Percentiles rank a stretch among this genome's conserved stretches.
Evolutionary conservation across 352 stramenopile genomes (phyloP).

Genomic region (Blastocystis sp.): DNA sequence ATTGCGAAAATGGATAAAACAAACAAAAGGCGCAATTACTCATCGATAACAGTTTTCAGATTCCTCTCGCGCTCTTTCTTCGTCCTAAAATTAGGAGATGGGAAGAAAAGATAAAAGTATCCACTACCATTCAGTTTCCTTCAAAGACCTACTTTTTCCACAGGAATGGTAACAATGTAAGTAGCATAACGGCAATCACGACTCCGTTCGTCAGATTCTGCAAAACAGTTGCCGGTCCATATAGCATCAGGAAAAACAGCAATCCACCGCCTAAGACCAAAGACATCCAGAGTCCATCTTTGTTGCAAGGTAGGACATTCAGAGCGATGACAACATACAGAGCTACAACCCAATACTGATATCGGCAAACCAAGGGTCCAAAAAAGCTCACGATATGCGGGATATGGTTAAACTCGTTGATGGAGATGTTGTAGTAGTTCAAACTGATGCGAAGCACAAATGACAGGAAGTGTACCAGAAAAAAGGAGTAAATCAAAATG

Average conservation of each 20-base stretch:
- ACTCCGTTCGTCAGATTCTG: constrained; percentile 36
- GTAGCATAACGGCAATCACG: background rate
- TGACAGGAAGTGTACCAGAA: background rate
- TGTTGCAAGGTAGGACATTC: background rate
- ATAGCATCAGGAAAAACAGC: background rate
- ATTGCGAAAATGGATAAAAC: background rate
- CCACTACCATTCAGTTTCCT: background rate
- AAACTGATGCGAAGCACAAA: background rate
- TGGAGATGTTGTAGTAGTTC: constrained; percentile 55
- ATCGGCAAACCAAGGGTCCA: constrained; percentile 23
- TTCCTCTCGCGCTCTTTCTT: constrained; percentile 28
- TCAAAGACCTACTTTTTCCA: constrained; percentile 16
- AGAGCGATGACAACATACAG: constrained; percentile 15
- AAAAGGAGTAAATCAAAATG: constrained; percentile 7
- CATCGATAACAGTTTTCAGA: constrained; percentile 34
- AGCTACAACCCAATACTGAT: constrained; percentile 45
- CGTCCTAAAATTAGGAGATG: background rate
- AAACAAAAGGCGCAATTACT: background rate
- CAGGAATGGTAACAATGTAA: constrained; percentile 23
- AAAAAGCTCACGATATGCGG: constrained; percentile 25
- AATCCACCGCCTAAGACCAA: background rate
- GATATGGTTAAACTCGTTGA: background rate
- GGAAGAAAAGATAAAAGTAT: constrained; percentile 44
- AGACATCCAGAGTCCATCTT: constrained; percentile 7
- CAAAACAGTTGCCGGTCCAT: background rate